Evolutionary conservation across 495 filamentous ascomycete species (phyloP).

Genomic region (Penicillium atrosanguineum): DNA sequence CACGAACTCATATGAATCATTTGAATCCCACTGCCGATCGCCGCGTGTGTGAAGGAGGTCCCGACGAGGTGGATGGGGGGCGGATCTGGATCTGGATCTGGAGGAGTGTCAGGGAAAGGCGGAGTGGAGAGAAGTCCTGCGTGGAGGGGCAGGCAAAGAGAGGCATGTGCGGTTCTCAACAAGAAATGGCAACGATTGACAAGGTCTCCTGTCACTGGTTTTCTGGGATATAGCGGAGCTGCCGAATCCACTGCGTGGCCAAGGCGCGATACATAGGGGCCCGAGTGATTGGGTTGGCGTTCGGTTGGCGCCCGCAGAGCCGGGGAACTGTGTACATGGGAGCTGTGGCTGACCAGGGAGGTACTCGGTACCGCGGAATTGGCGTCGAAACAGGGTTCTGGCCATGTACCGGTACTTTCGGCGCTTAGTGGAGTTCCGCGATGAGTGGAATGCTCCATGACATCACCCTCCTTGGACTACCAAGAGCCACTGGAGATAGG

Average conservation of each 20-base stretch:
- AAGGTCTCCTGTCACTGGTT: background rate
- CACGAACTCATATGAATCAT: background rate
- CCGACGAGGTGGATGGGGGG: background rate
- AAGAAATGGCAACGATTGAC: background rate
- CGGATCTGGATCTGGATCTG: background rate
- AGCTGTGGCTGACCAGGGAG: too few species aligned
- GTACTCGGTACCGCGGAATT: background rate
- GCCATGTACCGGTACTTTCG: background rate
- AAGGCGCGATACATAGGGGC: too few species aligned
- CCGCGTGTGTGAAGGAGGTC: background rate
- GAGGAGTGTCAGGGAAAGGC: background rate
- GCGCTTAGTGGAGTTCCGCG: too few species aligned
- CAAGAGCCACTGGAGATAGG: background rate
- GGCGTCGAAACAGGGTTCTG: background rate
- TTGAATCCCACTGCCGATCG: background rate
- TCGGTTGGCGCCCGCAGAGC: too few species aligned
- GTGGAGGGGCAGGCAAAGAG: constrained; percentile 19
- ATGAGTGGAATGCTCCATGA: background rate
- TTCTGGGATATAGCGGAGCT: too few species aligned
- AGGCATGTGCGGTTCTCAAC: background rate
- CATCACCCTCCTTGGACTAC: background rate
- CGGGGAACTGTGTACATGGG: too few species aligned
- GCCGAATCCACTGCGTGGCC: too few species aligned
- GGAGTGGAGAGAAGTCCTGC: constrained; percentile 12
- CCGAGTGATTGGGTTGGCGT: too few species aligned